Evolutionary conservation across 192 early-diverging fungal species (phyloP), one percentile per base, ranked within the genome.

Genomic region (Coemansia pectinata): DNA sequence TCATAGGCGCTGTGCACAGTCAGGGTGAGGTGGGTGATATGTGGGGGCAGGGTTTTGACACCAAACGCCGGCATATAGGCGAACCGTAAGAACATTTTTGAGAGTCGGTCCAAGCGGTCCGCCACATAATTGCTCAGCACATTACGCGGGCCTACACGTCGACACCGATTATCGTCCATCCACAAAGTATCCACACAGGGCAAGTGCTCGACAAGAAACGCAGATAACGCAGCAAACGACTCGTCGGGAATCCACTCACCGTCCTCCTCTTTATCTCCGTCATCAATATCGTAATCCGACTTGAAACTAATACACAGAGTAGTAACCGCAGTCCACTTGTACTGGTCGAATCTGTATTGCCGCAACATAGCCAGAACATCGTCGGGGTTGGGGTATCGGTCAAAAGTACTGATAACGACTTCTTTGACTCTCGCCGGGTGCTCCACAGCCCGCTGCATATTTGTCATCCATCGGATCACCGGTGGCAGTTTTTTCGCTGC

Each of bases 61-160:
- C 74, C 74, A 59, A 81, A 81, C 31, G 38, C 44, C n/a, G 79
- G 79, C 70, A 76, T 63, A 21, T 76, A 60, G 11, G 74, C 33
- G 44, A 76, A 81, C 1, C 65, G 34, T 53, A 81, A 12, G 19
- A 67, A 14, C 57, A 81, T 34, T 11, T 58, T 23, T 7, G 55
- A 59, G 17, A 81, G 42, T 25, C 40, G 66, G 47, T 25, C 52
- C 17, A 81, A 52, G 3, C 63, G 70, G 3, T 58, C 62, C 21
- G 61, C 21, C 11, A 81, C 41, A 38, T 73, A 81, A 14, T 39
- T 58, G 53, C 74, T 76, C 57, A 81, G 42, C 17, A 71, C 62
- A 65, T 68, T 76, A 12, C 79, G 74, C 21, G 63, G 69, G 0
- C 73, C 78, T 7, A 72, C 63, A 1, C 73, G 73, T 1, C 58